Conservation (phyloP, 2,329 filamentous ascomycete species). For the Aspergillus intermedius region DNA sequence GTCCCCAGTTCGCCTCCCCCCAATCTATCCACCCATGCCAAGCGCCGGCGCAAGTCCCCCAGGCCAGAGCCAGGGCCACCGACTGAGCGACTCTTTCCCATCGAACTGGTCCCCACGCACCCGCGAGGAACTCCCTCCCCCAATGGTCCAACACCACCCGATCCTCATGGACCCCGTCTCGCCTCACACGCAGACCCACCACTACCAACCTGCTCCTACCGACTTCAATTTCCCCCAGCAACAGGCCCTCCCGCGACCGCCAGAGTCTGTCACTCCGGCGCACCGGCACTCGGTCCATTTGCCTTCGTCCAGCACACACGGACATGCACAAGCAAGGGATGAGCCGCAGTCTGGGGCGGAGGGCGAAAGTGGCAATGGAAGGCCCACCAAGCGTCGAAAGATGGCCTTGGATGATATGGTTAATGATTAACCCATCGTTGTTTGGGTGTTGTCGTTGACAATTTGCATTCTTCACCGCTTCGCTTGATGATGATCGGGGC, state of each 20-base stretch:
- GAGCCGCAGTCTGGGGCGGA: constrained; percentile 14
- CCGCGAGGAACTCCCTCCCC: constrained; percentile 18
- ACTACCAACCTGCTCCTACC: constrained; percentile 4
- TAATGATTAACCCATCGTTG: constrained; percentile 22
- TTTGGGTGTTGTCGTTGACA: neutral
- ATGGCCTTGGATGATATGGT: constrained; percentile 39
- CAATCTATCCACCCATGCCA: constrained; percentile 30
- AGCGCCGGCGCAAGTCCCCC: constrained; percentile 13
- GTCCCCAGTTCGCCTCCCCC: constrained; percentile 30
- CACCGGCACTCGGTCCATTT: constrained; percentile 13
- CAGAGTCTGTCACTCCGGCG: constrained; percentile 13
- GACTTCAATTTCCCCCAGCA: constrained; percentile 17
- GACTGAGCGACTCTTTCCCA: constrained; percentile 29
- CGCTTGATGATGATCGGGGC: neutral
- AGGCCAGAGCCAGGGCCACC: constrained; percentile 19
- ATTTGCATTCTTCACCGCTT: neutral
- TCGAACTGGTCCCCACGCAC: constrained; percentile 18
- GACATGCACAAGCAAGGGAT: constrained; percentile 3
- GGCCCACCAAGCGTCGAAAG: constrained; percentile 31
- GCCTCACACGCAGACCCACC: constrained; percentile 19
- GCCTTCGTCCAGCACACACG: constrained; percentile 4
- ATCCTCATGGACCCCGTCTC: constrained; percentile 22
- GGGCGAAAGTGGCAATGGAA: constrained; percentile 14
- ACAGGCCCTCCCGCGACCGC: constrained; percentile 16
- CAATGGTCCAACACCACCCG: constrained; percentile 14